Evolutionary conservation across 768 basidiomycete species (phyloP), one percentile per base, ranked within the genome.

Genomic region (Krasilnikovozyma curviuscula): DNA sequence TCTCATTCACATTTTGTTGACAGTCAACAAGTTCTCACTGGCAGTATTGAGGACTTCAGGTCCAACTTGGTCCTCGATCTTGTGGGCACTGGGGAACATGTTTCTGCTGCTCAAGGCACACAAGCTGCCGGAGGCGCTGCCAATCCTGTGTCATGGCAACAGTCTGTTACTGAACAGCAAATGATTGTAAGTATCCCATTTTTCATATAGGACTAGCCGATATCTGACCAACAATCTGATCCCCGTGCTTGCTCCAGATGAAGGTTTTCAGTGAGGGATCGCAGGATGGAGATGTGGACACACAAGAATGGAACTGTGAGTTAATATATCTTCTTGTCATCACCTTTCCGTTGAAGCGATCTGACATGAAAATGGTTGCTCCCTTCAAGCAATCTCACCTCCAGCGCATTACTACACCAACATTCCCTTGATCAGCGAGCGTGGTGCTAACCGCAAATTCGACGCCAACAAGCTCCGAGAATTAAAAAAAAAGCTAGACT

Each of bases 391-490:
- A 42, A 81, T 86, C 66, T 78, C 89, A 16, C 81, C 83, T 39
- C 84, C 86, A 8, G 83, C 79, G 5, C 85, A 84, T 73, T 98
- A 98, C 66, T 97, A 95, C 66, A 85, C 88, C 19, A 80, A 83
- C 28, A 93, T 98, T 49, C 93, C 93, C 10, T 69, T 81, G 47
- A 80, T 86, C 24, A 79, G 82, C 29, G 86, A 89, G 63, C 71
- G 84, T 54, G 73, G 77, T 21, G 76, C 82, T 61, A 83, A 77
- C 65, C 76, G 85, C 55, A 79, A 83, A 38, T 88, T 84, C 79
- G 93, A 98, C 63, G 82, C 88, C 16, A 79, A 85, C 16, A 81
- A 84, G 58, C 70, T 98, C 59, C 81, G 91, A 38, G 93, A 98
- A 55, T 72, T 97, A 49, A 79, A 91, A 55, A 95, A 93, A 67